Conservation (phyloP, 345 rosid species). For the Brassica carinata region DNA sequence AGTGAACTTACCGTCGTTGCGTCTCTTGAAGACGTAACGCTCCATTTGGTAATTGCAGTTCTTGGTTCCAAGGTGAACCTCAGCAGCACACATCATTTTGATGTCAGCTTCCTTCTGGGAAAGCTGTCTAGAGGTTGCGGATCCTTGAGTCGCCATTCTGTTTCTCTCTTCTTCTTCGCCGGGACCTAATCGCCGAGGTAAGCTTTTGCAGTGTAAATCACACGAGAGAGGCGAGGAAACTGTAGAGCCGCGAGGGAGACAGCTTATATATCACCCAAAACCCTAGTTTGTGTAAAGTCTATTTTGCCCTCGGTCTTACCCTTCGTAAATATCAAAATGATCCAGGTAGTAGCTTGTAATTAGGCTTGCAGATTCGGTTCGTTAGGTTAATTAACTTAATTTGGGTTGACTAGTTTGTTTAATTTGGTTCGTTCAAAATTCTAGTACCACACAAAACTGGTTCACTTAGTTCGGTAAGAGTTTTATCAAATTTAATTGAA, state of each 20-base stretch:
- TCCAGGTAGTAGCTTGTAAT: too few species aligned
- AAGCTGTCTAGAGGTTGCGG: slow-evolving; percentile 49
- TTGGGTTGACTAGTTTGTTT: too few species aligned
- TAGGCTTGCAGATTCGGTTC: too few species aligned
- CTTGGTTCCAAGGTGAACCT: slow-evolving; percentile 92
- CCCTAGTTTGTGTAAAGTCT: slow-evolving; percentile 4
- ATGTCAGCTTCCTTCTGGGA: slow-evolving; percentile 79
- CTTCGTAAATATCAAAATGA: too few species aligned
- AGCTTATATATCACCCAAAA: slow-evolving; percentile 5
- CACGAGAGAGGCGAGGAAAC: slow-evolving; percentile 14
- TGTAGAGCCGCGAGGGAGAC: background rate
- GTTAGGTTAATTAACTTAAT: too few species aligned
- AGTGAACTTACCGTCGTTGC: slow-evolving; percentile 65
- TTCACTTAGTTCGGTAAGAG: too few species aligned
- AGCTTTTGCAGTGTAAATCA: slow-evolving; percentile 10
- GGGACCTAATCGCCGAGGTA: slow-evolving; percentile 13
- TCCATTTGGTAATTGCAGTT: slow-evolving; percentile 94
- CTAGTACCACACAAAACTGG: too few species aligned
- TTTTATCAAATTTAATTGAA: too few species aligned
- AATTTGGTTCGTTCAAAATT: too few species aligned
- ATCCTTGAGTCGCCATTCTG: slow-evolving; percentile 39
- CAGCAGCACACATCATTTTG: slow-evolving; percentile 87
- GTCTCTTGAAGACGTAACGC: slow-evolving; percentile 89
- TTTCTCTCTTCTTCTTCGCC: slow-evolving; percentile 19
- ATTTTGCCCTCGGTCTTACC: background rate